phyloP scores from a whole-genome alignment of 129 eudicot species.

The Cynara cardunculus region DNA sequence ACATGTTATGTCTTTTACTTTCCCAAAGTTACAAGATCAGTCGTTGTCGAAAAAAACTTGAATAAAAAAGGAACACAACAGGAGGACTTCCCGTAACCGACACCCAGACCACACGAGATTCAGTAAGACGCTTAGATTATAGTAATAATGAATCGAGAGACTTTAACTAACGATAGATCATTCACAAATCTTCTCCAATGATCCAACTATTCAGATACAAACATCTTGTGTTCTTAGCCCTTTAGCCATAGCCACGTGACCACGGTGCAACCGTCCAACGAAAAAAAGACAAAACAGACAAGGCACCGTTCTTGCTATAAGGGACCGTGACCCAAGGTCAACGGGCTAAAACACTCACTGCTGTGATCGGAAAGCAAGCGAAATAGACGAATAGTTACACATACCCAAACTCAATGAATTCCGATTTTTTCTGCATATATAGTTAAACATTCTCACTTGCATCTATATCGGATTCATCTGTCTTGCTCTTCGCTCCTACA shows the following conservation, averaged over 20 bases:
- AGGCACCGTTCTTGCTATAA: conserved; percentile 13
- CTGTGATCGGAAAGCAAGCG: conserved; percentile 18
- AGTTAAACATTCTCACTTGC: conserved; percentile 72
- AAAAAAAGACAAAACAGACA: conserved; percentile 6
- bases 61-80: not conserved
- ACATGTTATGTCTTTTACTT: not conserved
- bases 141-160: too few species aligned
- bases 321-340: not conserved
- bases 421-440: not conserved
- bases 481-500: conserved; percentile 35
- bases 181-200: not conserved
- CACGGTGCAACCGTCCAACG: conserved; percentile 11
- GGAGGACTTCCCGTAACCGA: not conserved
- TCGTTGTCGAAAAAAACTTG: not conserved
- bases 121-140: too few species aligned
- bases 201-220: not conserved
- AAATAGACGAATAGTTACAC: conserved; percentile 30
- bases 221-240: not conserved
- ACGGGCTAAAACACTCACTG: conserved; percentile 14
- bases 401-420: conserved; percentile 7
- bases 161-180: not conserved
- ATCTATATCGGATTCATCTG: conserved; percentile 57
- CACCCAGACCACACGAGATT: not conserved
- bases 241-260: not conserved
- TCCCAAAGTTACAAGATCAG: not conserved